Percentiles rank a stretch among this genome's conserved stretches.
phyloP scores from a whole-genome alignment of 2,329 filamentous ascomycete species.

The Plectosphaerella sp. region DNA sequence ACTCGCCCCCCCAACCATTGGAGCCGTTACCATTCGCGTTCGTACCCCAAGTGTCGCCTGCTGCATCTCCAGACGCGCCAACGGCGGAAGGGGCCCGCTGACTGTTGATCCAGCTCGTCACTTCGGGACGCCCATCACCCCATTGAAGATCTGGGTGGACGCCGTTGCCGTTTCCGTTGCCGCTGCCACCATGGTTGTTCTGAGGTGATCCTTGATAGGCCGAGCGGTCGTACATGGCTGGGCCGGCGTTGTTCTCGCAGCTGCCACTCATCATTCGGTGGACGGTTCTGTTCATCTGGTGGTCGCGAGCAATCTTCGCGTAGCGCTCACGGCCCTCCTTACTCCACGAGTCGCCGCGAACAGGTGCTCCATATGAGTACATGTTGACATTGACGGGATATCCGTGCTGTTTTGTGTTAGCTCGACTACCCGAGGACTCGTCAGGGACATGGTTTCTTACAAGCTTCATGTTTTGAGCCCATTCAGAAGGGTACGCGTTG shows the following conservation, averaged over 20 bases:
- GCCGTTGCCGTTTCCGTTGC: not conserved
- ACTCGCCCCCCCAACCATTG: not conserved
- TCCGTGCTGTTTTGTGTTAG: not conserved
- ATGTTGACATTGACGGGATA: constrained; percentile 2
- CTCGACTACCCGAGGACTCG: not conserved
- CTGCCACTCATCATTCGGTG: not conserved
- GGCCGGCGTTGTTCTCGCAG: constrained; percentile 8
- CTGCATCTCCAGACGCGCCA: not conserved
- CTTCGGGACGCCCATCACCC: not conserved
- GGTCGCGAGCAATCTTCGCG: not conserved
- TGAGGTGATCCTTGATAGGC: not conserved
- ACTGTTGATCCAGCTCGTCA: not conserved
- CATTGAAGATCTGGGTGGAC: not conserved
- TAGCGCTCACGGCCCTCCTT: not conserved
- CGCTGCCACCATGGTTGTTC: not conserved
- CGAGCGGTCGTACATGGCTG: constrained; percentile 4
- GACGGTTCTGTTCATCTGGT: not conserved
- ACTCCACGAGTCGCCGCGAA: not conserved
- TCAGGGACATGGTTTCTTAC: not conserved
- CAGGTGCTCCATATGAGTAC: not conserved
- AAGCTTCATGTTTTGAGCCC: not conserved
- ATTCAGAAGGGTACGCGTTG: not conserved
- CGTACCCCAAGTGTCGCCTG: not conserved
- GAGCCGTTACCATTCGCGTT: not conserved
- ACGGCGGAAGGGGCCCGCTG: not conserved